A percentile compares a stretch with the other conserved stretches of the same genome.
phyloP scores from a whole-genome alignment of 768 basidiomycete genomes.

The Phanerodontia chrysosporium region DNA sequence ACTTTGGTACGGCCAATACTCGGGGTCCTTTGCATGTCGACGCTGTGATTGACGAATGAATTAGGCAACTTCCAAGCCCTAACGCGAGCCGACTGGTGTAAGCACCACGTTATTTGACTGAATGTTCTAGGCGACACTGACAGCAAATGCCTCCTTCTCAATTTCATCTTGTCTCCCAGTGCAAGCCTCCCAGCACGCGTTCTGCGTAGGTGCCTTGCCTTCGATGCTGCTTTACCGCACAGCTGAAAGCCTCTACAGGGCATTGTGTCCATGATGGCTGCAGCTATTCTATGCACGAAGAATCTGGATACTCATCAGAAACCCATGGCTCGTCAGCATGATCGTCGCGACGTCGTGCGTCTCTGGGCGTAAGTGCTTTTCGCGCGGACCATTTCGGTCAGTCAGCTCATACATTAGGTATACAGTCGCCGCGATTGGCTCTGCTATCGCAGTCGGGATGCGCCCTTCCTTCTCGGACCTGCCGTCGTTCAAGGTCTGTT shows the following conservation, averaged over 20 bases:
- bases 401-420: background rate
- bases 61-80: background rate
- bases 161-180: background rate
- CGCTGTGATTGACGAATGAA: background rate
- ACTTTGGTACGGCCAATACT: constrained; percentile 10
- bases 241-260: constrained; percentile 4
- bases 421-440: constrained; percentile 10
- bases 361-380: background rate
- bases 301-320: constrained; percentile 9
- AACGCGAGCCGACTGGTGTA: background rate
- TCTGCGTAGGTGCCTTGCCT: background rate
- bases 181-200: background rate
- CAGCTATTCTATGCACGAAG: constrained; percentile 18
- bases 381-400: background rate
- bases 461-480: constrained; percentile 1
- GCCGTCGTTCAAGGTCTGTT: background rate
- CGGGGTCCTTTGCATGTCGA: background rate
- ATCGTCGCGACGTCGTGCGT: background rate
- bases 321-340: constrained; percentile 4
- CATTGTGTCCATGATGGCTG: constrained; percentile 11
- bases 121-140: background rate
- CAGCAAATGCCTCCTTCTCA: too few species aligned
- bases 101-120: background rate
- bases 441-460: constrained; percentile 9
- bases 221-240: too few species aligned